Evolutionary conservation across 768 basidiomycete species (phyloP), one percentile per base, ranked within the genome.

Genomic region (Piloderma croceum): DNA sequence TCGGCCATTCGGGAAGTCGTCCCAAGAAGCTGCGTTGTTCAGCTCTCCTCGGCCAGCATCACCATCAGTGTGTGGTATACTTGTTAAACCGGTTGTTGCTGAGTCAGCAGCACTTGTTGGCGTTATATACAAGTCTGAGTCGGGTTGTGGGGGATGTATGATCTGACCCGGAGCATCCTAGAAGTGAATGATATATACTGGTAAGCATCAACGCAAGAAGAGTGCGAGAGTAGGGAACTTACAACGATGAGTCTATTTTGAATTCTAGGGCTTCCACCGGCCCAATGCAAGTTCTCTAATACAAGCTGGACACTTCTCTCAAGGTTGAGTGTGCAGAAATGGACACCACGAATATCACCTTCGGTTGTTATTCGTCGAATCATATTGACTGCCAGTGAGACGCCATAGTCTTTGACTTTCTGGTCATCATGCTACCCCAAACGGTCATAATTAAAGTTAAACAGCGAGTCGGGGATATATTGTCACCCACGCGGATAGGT

Each of bases 1-100:
- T 7, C 96, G 83, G 24, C 96, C 96, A 57, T 99, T 99, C 6
- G 96, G 96, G 59, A 97, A 98, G 54, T 99, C 96, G 52, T 91
- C 89, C 89, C 89, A 91, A 15, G 78, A 79, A 2, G 81, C 74
- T 1, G 84, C 84, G 47, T 83, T 76, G 52, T 83, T 88, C 6
- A 83, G 64, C 47, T 89, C 87, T 5, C 84, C 86, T 32, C 76
- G 73, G 20, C 83, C 81, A 4, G 68, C 75, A 45, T 85, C 83
- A 1, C 56, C 59, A 7, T 81, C 74, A 3, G 67, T 61, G 7
- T 62, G 44, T n/a, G 76, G 68, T 13, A 73, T 64, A 6, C 64
- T 62, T 27, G 74, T 62, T 31, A 90, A 57, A 37, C 72, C 67
- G 38, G 72, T 65, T 18, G 76, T 73, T 0, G 86, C 89, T 5